Evolutionary conservation across 768 basidiomycete genomes (phyloP).

Genomic region (Chalciporus pseudorubinellus): DNA sequence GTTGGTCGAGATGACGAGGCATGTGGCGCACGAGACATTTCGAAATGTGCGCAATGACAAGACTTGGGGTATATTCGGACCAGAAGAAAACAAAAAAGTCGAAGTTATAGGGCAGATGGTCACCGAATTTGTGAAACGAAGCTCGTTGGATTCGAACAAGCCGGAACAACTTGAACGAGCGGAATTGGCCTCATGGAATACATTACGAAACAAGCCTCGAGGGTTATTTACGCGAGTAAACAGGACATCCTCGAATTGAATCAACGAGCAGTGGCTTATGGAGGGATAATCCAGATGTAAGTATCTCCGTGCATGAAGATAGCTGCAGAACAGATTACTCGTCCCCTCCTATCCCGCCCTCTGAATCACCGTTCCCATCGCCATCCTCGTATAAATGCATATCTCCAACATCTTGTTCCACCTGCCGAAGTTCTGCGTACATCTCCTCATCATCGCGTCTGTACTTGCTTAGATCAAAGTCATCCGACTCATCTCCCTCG

Average conservation of each 20-base stretch:
- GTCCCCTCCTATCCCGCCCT: slow-evolving; percentile 1
- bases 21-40: slow-evolving; percentile 44
- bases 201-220: background rate
- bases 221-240: background rate
- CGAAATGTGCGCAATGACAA: background rate
- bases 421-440: slow-evolving; percentile 25
- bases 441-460: slow-evolving; percentile 39
- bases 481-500: slow-evolving; percentile 43
- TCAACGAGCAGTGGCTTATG: too few species aligned
- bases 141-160: too few species aligned
- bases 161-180: too few species aligned
- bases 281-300: too few species aligned
- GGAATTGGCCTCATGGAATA: background rate
- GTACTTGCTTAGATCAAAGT: slow-evolving; percentile 61
- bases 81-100: background rate
- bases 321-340: background rate
- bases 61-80: slow-evolving; percentile 5
- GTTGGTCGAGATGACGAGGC: slow-evolving; percentile 34
- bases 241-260: background rate
- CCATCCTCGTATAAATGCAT: slow-evolving; percentile 24
- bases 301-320: too few species aligned
- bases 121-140: too few species aligned
- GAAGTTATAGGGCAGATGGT: background rate
- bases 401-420: slow-evolving; percentile 14
- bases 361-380: slow-evolving; percentile 5